Evolutionary conservation across 768 basidiomycete genomes (phyloP).

Genomic region (Candolleomyces efflorescens): DNA sequence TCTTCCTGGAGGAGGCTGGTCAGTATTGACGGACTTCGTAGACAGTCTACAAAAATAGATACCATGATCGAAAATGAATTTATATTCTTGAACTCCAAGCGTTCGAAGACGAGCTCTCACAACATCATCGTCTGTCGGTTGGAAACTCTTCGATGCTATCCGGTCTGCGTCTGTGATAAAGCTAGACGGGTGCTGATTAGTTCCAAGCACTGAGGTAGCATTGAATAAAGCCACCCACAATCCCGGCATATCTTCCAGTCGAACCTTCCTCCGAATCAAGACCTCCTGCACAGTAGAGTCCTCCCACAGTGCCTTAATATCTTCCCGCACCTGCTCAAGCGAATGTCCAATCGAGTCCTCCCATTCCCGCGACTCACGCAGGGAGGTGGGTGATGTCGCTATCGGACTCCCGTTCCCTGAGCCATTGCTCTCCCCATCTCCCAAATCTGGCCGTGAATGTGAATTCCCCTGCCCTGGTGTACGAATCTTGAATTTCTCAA

Average conservation of each 20-base stretch:
- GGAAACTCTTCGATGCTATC: conserved; percentile 57
- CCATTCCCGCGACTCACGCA: conserved; percentile 26
- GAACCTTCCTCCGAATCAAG: conserved; percentile 45
- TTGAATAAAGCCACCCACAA: conserved; percentile 48
- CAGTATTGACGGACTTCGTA: not conserved
- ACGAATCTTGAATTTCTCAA: conserved; percentile 50
- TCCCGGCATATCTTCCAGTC: conserved; percentile 67
- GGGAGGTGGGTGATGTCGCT: conserved; percentile 3
- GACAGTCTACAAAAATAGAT: not conserved
- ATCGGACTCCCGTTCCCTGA: conserved; percentile 12
- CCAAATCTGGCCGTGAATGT: not conserved
- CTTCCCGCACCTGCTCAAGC: conserved; percentile 56
- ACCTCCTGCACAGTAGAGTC: conserved; percentile 61
- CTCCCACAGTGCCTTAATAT: conserved; percentile 67
- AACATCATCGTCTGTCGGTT: conserved; percentile 73
- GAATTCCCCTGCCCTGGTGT: conserved; percentile 11
- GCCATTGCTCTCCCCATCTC: conserved; percentile 2
- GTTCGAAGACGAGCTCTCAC: conserved; percentile 77
- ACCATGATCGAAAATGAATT: conserved; percentile 64
- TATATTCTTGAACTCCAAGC: conserved; percentile 73
- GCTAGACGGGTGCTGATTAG: conserved; percentile 29
- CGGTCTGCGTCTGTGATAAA: conserved; percentile 69
- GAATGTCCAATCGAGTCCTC: conserved; percentile 57
- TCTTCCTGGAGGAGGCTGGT: conserved; percentile 32
- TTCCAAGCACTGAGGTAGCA: conserved; percentile 3